These are phyloP conservation scores for Avena eriantha DNA, from an alignment of 176 grass and related monocot genomes.

Conservation along the genomic window DNA sequence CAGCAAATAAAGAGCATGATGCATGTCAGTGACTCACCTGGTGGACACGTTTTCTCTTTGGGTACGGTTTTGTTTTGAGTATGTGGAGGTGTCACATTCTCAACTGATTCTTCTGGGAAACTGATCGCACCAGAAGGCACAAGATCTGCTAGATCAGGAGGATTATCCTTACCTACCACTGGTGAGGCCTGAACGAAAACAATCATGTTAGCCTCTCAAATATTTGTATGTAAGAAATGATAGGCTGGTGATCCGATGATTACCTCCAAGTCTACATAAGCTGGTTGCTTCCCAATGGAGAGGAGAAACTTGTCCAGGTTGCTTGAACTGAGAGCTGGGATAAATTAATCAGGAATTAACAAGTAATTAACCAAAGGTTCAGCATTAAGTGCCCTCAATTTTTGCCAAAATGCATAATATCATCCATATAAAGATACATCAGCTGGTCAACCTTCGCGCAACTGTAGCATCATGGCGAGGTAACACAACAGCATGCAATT, in stretches of 20 bases:
- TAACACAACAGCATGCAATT: constrained; percentile 11
- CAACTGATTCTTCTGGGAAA: constrained; percentile 51
- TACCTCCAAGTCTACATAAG: constrained; percentile 95
- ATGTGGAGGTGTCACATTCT: constrained; percentile 48
- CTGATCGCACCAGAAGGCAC: constrained; percentile 60
- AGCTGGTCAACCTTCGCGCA: background rate
- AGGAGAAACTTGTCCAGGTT: constrained; percentile 91
- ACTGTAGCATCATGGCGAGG: background rate
- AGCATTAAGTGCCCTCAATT: background rate
- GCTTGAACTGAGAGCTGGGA: constrained; percentile 74
- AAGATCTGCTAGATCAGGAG: constrained; percentile 85
- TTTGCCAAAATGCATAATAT: constrained; percentile 20
- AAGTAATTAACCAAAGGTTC: constrained; percentile 20
- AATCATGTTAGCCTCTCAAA: constrained; percentile 40
- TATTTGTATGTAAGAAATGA: constrained; percentile 35
- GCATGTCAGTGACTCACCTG: constrained; percentile 50
- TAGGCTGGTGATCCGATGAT: constrained; percentile 34
- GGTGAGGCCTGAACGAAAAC: constrained; percentile 66
- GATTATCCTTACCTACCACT: constrained; percentile 81
- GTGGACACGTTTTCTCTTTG: constrained; percentile 54
- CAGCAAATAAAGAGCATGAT: constrained; percentile 3
- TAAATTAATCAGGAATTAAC: constrained; percentile 37
- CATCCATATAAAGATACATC: constrained; percentile 11
- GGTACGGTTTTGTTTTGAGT: constrained; percentile 48
- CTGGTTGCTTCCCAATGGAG: constrained; percentile 79